Base-by-base conservation (phyloP, 257 asterid genomes). In the Ilex aquifolium region DNA sequence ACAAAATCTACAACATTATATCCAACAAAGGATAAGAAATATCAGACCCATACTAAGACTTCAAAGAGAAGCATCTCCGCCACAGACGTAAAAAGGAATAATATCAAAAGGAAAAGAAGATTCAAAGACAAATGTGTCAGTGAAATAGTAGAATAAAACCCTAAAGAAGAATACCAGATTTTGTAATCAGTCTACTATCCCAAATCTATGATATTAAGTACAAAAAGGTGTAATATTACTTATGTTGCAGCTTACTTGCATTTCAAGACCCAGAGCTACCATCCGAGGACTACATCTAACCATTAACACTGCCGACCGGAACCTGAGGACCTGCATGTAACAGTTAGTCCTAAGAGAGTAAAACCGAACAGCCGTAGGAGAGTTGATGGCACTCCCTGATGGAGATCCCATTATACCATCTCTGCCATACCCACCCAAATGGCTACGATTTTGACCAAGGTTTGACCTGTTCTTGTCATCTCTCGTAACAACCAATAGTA, bases 181-280 rank as follows among this genome's bases (percentile, higher is more conserved):
- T 21, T 21, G 27, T 21, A 21, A 21, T 21, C 27, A 21, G 27
- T 21, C 27, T 21, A 21, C 27, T 21, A 21, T 21, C 27, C 27
- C 27, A 21, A 21, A 21, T 21, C 27, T 21, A 21, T 10, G 1
- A 10, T 14, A 46, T 46, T 21, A 21, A 14, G 6, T 46, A 4
- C 14, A 46, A 46, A 10, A 7, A 1, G 52, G n/a, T 46, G 52
- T 7, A 46, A 14, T 10, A 4, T 10, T 46, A 11, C 6, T 4
- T 10, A 46, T 4, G 52, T 2, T 16, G 56, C 53, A 46, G 68
- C 82, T 79, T 78, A 86, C 95, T 77, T 86, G 88, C 64, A 83
- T 88, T 80, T 86, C 88, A 58, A 86, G 91, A 55, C 91, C 95
- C 75, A 86, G 69, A 64, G 91, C 95, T 59, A 84, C 81, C 49